A percentile compares a stretch with the other conserved stretches of the same genome.
phyloP scores from a whole-genome alignment of 2,329 filamentous ascomycete species.

The Thielaviopsis euricoi region DNA sequence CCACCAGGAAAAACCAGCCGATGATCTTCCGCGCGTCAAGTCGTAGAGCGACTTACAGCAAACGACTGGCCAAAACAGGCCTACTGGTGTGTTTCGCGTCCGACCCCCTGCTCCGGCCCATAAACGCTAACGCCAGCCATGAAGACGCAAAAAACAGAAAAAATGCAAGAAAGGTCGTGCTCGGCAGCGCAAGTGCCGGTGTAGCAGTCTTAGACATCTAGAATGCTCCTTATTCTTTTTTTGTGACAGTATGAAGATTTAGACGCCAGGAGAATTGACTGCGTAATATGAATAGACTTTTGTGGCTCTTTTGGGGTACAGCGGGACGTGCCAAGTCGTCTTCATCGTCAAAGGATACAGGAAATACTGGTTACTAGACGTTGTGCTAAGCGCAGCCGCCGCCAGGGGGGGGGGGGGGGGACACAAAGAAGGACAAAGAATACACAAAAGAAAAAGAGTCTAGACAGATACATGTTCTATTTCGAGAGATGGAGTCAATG shows the following conservation, averaged over 20 bases:
- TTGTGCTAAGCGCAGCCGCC: neutral
- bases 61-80: neutral
- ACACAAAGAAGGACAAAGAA: neutral
- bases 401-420: too few species aligned
- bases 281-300: neutral
- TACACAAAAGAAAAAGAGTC: neutral
- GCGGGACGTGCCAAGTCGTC: too few species aligned
- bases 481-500: too few species aligned
- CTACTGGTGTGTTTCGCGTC: neutral
- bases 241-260: too few species aligned
- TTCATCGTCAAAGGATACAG: too few species aligned
- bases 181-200: neutral
- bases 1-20: too few species aligned
- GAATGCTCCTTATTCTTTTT: too few species aligned
- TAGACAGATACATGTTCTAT: too few species aligned
- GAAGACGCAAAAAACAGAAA: neutral
- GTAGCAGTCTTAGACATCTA: neutral
- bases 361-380: neutral
- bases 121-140: neutral
- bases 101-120: neutral
- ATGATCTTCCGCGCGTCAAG: too few species aligned
- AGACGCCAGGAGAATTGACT: neutral
- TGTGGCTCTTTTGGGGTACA: too few species aligned
- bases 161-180: neutral
- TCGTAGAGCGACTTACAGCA: too few species aligned